These are phyloP conservation scores for Aspergillus persii DNA, from an alignment of 2,329 filamentous ascomycete genomes.

Conservation along the genomic window DNA sequence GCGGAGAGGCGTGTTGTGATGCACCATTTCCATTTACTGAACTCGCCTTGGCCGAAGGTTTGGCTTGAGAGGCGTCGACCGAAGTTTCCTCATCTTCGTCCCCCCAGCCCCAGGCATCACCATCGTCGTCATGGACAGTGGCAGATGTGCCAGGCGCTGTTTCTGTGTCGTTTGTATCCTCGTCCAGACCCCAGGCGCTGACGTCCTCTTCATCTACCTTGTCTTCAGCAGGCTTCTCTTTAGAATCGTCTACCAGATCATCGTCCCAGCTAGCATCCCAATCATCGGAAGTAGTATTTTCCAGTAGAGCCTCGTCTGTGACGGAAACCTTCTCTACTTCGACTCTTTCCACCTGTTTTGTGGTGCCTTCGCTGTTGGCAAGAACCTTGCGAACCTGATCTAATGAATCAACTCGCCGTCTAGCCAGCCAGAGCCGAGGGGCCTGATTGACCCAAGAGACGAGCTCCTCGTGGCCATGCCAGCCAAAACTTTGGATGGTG, in stretches of 20 bases:
- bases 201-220: conserved; percentile 44
- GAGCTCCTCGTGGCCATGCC: conserved; percentile 62
- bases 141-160: conserved; percentile 14
- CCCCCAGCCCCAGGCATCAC: conserved; percentile 82
- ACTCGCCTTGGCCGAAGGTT: conserved; percentile 16
- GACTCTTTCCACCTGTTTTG: conserved; percentile 73
- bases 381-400: conserved; percentile 71
- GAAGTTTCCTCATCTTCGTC: conserved; percentile 56
- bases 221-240: conserved; percentile 15
- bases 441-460: conserved; percentile 77
- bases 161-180: conserved; percentile 32
- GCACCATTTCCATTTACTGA: conserved; percentile 23
- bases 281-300: conserved; percentile 55
- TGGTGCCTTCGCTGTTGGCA: conserved; percentile 62
- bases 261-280: conserved; percentile 83
- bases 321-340: conserved; percentile 77
- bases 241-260: conserved; percentile 51
- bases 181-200: conserved; percentile 53
- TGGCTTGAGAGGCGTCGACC: conserved; percentile 21
- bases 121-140: conserved; percentile 51
- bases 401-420: conserved; percentile 75
- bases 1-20: conserved; percentile 27
- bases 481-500: conserved; percentile 60
- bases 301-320: conserved; percentile 64
- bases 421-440: conserved; percentile 79